Conservation (phyloP, 1,284 basidiomycete genomes). For the Cerioporus squamosus region DNA sequence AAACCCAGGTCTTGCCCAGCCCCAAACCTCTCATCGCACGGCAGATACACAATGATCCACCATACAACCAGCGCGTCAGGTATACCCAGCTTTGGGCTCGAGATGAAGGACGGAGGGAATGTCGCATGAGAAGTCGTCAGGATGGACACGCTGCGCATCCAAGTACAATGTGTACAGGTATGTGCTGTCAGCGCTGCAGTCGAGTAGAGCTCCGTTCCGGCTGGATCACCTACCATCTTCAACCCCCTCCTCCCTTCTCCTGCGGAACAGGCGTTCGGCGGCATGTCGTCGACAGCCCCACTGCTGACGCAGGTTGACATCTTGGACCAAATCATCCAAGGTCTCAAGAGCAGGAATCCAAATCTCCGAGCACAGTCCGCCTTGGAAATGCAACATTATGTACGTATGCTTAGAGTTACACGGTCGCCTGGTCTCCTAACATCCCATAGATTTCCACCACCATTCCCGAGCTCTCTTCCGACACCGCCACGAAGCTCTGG, state of each 20-base stretch:
- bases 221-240: background rate
- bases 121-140: too few species aligned
- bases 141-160: too few species aligned
- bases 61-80: too few species aligned
- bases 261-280: constrained; percentile 1
- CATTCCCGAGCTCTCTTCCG: constrained; percentile 77
- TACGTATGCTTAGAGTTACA: constrained; percentile 42
- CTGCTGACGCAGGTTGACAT: constrained; percentile 60
- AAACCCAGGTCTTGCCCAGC: too few species aligned
- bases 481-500: constrained; percentile 79
- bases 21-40: too few species aligned
- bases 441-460: constrained; percentile 67
- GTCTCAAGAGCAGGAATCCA: constrained; percentile 62
- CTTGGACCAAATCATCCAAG: constrained; percentile 66
- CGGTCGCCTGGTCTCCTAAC: constrained; percentile 1
- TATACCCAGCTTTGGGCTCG: too few species aligned
- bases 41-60: too few species aligned
- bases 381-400: constrained; percentile 71
- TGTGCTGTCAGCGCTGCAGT: too few species aligned
- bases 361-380: constrained; percentile 70
- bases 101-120: too few species aligned
- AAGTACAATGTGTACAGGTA: too few species aligned
- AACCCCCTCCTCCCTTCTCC: background rate
- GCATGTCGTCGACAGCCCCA: constrained; percentile 65
- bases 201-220: too few species aligned